Evolutionary conservation across 179 eudicot species (phyloP), one percentile per base, ranked within the genome.

Genomic region (Camellia oleifera): DNA sequence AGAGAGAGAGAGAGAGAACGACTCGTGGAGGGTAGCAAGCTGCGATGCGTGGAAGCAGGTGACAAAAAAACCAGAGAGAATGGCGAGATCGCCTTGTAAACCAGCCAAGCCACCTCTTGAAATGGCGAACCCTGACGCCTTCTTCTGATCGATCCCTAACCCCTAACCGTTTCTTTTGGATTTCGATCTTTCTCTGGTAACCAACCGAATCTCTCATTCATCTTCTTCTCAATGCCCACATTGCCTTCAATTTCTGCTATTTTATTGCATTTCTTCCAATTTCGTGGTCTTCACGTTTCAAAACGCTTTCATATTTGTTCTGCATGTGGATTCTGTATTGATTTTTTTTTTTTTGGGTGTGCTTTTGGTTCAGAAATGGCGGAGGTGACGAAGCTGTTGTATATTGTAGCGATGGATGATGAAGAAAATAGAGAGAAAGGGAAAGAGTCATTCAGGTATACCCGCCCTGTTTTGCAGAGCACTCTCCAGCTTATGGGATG

Each of bases 401-500:
- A 95, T 79, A 84, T 94, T 54, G 94, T 92, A 73, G 94, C 93
- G n/a, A 86, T 90, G 83, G 96, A 91, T 32, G 91, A 89, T 69
- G 90, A 77, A 10, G 88, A 83, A 75, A 82, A 78, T 18, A 81
- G 79, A 62, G 90, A 70, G 68, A 79, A 80, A 26, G 86, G 80
- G 15, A 83, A 82, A 77, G 89, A 85, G 68, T 90, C 97, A n/a
- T 95, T 94, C 81, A 82, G 98, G 53, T 95, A 95, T 69, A 95
- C 98, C 72, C 97, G 99, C 73, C 88, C 99, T 4, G 93, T 94
- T 56, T 84, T 95, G 82, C 97, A 94, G 87, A 91, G 93, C 83
- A 90, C 98, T 82, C 88, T 95, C 80, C 99, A 95, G 79, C 91
- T 94, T 80, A 95, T 95, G 97, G 99, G 99, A 17, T 95, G 99